Evolutionary conservation across 768 basidiomycete genomes (phyloP), one percentile per base, ranked within the genome.

Genomic region (Boletus eberwhitei): DNA sequence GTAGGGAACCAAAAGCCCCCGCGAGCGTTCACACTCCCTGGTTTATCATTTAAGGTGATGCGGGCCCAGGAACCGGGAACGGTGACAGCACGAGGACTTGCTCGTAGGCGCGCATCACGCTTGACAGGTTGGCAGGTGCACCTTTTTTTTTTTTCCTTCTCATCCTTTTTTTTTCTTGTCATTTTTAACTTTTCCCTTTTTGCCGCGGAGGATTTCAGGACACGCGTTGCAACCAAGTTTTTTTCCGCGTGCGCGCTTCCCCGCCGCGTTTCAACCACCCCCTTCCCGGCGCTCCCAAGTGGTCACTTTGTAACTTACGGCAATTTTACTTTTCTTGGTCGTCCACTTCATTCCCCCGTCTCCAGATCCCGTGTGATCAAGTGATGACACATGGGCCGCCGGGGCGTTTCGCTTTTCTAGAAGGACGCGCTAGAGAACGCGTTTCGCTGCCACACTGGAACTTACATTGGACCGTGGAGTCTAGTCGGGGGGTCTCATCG

Each of bases 11-110:
- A 38, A 61, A 58, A 57, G 2, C 45, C 41, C 4, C 56, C 52
- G 60, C 52, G 57, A 60, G 37, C 19, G 38, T 61, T 62, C 55
- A 48, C 55, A 39, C 41, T 17, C 32, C 19, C 21, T 32, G n/a
- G 36, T 6, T 39, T 13, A 32, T 32, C 19, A 16, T 35, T 32
- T 7, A 51, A 24, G 31, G 14, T 22, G 26, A 26, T 29, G 17
- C 14, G n/a, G n/a, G 50, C n/a, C 37, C 42, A 26, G 50, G 22
- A 47, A 34, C 31, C 21, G 42, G 37, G 14, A 51, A 39, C 32
- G 11, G 21, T 50, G 29, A 53, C 13, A 24, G 21, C 37, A 41
- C 34, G 31, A 22, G 37, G 17, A 34, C 32, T 22, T 11, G 22
- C 2, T 22, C 19, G 3, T 45, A 29, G 21, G 38, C 29, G 34